Evolutionary conservation across 352 stramenopile species (phyloP), one percentile per base, ranked within the genome.

Genomic region (Phytopythium delawarense): DNA sequence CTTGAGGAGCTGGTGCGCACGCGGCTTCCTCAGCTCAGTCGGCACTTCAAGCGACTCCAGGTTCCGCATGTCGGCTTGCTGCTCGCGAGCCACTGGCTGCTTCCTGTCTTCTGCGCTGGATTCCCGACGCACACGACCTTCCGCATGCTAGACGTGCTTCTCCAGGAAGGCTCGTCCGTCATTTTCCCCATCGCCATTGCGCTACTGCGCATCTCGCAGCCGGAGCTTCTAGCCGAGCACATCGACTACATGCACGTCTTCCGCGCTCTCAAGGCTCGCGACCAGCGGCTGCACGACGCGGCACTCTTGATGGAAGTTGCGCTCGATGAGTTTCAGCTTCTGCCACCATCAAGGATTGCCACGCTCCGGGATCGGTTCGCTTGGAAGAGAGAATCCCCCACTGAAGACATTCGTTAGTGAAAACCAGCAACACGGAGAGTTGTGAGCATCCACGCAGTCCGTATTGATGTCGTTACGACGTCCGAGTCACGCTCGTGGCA

Each of bases 191-290:
- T 91, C 20, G 74, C 77, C 1, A 69, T 91, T 15, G 71, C 79
- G 2, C 50, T 91, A 11, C 57, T 91, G 25, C 79, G 78, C 7
- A 71, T 89, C 62, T 78, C 76, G 5, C 80, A 88, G 53, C 66
- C 76, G 23, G 71, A 82, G 34, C 49, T 89, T 12, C 58, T 91
- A 30, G 63, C 71, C 4, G 75, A 88, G 51, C 78, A 70, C n/a
- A 66, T 72, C 16, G 82, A 89, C 56, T 89, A 85, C 62, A 81
- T 80, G 61, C 82, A 89, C 58, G 69, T 91, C 44, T 89, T 89
- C 44, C 71, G 74, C 0, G 70, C 82, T 34, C 66, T 91, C 16
- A 87, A 84, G 49, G 70, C 79, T 37, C 76, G 82, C 21, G 80
- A 89, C 56, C 64, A 74, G 62, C 71, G 79, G 7, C 77, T 91